Base-by-base conservation (phyloP, 768 basidiomycete genomes). In the Lactarius hengduanensis region DNA sequence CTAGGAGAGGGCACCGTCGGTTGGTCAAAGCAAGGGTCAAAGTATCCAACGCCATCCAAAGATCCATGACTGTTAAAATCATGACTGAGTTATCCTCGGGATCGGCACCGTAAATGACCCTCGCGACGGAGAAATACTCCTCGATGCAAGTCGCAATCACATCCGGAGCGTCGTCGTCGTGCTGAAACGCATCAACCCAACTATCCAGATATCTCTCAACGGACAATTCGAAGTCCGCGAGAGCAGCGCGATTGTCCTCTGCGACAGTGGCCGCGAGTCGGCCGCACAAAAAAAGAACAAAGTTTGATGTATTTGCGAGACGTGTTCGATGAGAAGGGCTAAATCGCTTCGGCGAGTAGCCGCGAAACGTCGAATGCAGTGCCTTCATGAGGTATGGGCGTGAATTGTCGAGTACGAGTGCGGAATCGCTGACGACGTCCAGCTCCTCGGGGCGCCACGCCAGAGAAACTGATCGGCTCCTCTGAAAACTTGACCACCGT, bases 31-130 rank as follows among this genome's bases (percentile, higher is more conserved):
- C 32, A 32, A 45, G 5, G 8, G 43, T n/a, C 6, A 45, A 9
- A 18, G 18, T 45, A 45, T 45, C 43, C 43, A 45, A 9, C 0
- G 78, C 80, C 3, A 80, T 74, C 83, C 84, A 84, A 13, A 84
- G 74, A 40, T 82, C 79, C 28, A 83, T 69, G 41, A 79, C 61
- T 7, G 79, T 79, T 36, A 36, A 36, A 36, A 36, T 11, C 34
- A 36, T 18, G 8, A 20, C 7, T 6, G 43, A 45, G 20, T 69
- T 50, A 16, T 65, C 18, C 53, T 65, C 70, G 43, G 43, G 8
- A 45, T 45, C 18, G 43, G 20, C 41, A 18, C 41, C 43, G 20
- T 45, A 45, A 8, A 45, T 45, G 1, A 20, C 9, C 43, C 43
- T 45, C 20, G 43, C 43, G 18, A 20, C 18, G 20, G 43, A 20